Evolutionary conservation across 2,329 filamentous ascomycete genomes (phyloP), one percentile per base, ranked within the genome.

Genomic region (Xylariaceae sp.): DNA sequence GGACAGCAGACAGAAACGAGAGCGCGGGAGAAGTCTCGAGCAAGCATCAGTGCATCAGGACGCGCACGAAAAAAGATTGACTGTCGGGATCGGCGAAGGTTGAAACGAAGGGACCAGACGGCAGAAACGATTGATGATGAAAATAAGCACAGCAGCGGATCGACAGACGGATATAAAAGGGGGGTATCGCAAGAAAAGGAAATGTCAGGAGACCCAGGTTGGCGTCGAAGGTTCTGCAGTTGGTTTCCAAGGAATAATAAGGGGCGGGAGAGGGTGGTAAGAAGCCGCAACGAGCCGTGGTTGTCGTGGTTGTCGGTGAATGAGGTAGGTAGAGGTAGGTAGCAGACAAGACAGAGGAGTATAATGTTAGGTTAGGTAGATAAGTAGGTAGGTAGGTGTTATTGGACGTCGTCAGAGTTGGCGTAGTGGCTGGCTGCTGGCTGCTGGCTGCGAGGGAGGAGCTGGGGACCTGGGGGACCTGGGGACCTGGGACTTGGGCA

Each of bases 141-240:
- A 61, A 66, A 66, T 65, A 70, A 67, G 64, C 53, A 65, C 64
- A 67, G 63, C 62, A 64, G 65, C 65, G 61, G 65, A 62, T 65
- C 64, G 63, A 65, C 65, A 65, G 62, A 64, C 60, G 64, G 65
- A 58, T 67, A 64, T 66, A 67, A 68, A 68, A 31, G 51, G 51
- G 53, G 66, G 64, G 64, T 67, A 68, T 68, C 65, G 59, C 61
- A 58, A 65, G 60, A 62, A 63, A 47, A 56, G 51, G 53, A 36
- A 57, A 51, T 33, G 54, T 49, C 48, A 31, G 37, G 47, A 44
- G 45, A 60, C 56, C 28, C 19, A 47, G 48, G 36, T 12, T 11
- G 33, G 21, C 33, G 49, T 46, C 49, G 39, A 51, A 28, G 40
- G 46, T 21, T 51, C 53, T 53, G 31, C 46, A 23, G 46, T 19